A percentile compares a stretch with the other conserved stretches of the same genome.
Evolutionary conservation across 352 stramenopile species (phyloP).

Genomic region (Aphanomyces astaci): DNA sequence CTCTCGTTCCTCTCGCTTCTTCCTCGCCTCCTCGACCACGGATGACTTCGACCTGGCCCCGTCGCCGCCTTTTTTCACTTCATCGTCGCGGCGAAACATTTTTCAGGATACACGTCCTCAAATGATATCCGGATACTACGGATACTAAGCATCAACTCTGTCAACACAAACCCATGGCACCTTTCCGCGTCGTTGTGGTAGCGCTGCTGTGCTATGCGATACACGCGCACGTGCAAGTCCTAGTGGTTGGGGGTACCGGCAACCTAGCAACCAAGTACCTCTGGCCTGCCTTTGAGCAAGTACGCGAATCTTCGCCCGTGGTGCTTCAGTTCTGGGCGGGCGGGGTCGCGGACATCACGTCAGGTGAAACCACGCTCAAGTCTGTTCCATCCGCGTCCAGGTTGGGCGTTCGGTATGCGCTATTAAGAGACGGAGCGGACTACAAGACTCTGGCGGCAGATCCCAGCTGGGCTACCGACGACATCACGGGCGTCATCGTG

Average conservation of each 20-base stretch:
- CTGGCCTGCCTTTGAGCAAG: constrained; percentile 59
- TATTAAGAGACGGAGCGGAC: constrained; percentile 30
- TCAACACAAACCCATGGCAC: too few species aligned
- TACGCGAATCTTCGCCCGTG: constrained; percentile 31
- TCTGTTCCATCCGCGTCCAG: not conserved
- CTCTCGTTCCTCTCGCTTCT: constrained; percentile 37
- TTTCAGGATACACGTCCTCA: not conserved
- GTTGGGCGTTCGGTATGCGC: constrained; percentile 31
- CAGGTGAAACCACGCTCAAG: constrained; percentile 21
- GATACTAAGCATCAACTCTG: not conserved
- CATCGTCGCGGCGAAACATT: constrained; percentile 17
- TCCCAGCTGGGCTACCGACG: constrained; percentile 19
- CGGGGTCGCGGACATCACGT: constrained; percentile 30
- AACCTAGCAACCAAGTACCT: constrained; percentile 80
- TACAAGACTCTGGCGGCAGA: constrained; percentile 22
- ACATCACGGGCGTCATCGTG: constrained; percentile 39
- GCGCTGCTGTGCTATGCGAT: not conserved
- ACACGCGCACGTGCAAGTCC: constrained; percentile 23
- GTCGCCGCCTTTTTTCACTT: constrained; percentile 6
- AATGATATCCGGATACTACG: not conserved
- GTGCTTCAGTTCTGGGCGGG: constrained; percentile 39
- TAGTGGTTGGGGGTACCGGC: constrained; percentile 62
- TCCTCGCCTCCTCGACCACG: constrained; percentile 40
- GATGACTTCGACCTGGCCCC: not conserved
- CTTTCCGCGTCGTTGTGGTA: not conserved